These are phyloP conservation scores for Phytomonas sp. DNA, from an alignment of 208 protist genomes.

Conservation along the genomic window DNA sequence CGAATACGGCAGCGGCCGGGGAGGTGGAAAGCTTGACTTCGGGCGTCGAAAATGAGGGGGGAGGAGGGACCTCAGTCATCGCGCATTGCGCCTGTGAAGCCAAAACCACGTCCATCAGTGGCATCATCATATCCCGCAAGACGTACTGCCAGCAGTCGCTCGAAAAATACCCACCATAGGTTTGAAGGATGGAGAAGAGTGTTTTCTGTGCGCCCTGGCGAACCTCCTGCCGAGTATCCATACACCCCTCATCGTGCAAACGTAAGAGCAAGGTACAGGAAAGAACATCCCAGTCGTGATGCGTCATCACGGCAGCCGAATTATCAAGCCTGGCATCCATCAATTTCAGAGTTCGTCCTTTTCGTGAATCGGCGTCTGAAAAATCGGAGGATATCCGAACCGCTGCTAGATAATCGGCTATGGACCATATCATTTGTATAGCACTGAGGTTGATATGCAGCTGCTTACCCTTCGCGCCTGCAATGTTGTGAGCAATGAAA, in stretches of 20 bases:
- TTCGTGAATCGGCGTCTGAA: no score
- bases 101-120: constrained; percentile 38
- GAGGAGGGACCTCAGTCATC: constrained; percentile 8
- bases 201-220: constrained; percentile 77
- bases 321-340: constrained; percentile 2
- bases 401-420: constrained; percentile 61
- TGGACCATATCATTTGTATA: constrained; percentile 80
- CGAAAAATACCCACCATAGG: constrained; percentile 60
- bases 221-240: constrained; percentile 60
- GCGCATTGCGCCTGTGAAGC: constrained; percentile 25
- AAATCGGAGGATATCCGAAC: background rate
- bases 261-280: constrained; percentile 24
- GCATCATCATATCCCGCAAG: constrained; percentile 34
- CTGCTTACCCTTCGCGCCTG: constrained; percentile 18
- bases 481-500: constrained; percentile 37
- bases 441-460: constrained; percentile 79
- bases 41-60: background rate
- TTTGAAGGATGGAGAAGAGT: constrained; percentile 69
- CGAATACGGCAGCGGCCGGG: background rate
- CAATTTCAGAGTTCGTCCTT: background rate
- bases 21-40: background rate
- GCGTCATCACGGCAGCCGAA: constrained; percentile 9
- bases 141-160: constrained; percentile 43
- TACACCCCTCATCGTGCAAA: constrained; percentile 37
- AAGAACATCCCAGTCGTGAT: constrained; percentile 27